A percentile compares a stretch with the other conserved stretches of the same genome.
phyloP scores from a whole-genome alignment of 768 basidiomycete species.

The Galerina sulciceps region DNA sequence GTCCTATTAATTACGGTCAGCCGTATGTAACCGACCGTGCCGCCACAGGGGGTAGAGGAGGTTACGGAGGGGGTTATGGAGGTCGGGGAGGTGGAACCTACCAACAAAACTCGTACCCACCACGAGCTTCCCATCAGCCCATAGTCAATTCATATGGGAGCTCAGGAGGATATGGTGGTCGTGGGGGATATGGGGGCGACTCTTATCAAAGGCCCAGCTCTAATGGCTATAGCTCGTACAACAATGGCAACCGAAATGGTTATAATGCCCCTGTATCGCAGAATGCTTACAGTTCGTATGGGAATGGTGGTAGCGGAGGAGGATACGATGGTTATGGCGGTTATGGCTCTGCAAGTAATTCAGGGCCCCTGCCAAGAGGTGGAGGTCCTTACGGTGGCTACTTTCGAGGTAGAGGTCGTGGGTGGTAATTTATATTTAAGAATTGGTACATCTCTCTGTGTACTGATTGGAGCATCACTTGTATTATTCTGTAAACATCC shows the following conservation, averaged over 20 bases:
- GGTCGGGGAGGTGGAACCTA: constrained; percentile 29
- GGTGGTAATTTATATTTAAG: constrained; percentile 36
- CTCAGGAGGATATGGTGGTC: constrained; percentile 33
- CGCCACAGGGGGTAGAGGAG: constrained; percentile 30
- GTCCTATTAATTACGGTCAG: constrained; percentile 40
- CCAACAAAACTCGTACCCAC: constrained; percentile 37
- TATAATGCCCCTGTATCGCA: constrained; percentile 23
- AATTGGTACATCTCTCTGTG: no score
- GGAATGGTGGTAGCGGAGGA: constrained; percentile 25
- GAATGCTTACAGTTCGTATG: constrained; percentile 34
- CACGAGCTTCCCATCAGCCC: constrained; percentile 33
- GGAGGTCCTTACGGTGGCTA: constrained; percentile 29
- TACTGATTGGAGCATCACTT: no score
- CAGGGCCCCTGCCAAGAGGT: constrained; percentile 35
- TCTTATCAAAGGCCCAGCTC: constrained; percentile 20
- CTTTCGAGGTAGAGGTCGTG: constrained; percentile 54
- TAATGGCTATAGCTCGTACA: constrained; percentile 16
- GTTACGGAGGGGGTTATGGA: constrained; percentile 34
- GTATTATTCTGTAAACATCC: no score
- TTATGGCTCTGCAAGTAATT: constrained; percentile 21
- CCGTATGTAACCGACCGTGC: constrained; percentile 34
- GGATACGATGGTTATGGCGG: constrained; percentile 39
- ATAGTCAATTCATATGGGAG: constrained; percentile 37
- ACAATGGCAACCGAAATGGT: constrained; percentile 11
- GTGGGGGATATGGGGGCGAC: constrained; percentile 33